These are phyloP conservation scores for Boletus reticuloceps DNA, from an alignment of 768 basidiomycete genomes.

Conservation along the genomic window DNA sequence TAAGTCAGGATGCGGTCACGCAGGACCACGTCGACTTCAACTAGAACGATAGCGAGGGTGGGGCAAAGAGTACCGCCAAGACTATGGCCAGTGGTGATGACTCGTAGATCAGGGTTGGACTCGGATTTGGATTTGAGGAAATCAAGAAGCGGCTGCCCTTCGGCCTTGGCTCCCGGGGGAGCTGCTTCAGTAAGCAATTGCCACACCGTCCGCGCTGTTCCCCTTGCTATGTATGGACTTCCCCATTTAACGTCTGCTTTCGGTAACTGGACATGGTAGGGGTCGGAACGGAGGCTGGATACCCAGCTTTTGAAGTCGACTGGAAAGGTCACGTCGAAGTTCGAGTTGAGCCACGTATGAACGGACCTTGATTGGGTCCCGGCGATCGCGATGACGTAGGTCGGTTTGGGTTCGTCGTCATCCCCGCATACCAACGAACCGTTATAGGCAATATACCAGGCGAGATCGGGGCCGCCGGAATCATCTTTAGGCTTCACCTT, in stretches of 20 bases:
- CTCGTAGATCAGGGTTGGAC: neutral
- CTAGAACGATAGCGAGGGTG: constrained; percentile 6
- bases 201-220: neutral
- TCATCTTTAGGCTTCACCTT: neutral
- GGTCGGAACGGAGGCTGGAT: neutral
- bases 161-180: neutral
- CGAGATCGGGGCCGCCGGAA: constrained; percentile 3
- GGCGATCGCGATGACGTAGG: constrained; percentile 13
- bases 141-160: neutral
- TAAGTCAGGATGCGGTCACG: constrained; percentile 2
- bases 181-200: constrained; percentile 1
- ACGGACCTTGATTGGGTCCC: constrained; percentile 1
- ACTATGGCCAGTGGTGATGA: constrained; percentile 13
- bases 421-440: neutral
- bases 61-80: constrained; percentile 11
- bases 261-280: neutral
- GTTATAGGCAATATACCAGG: constrained; percentile 11
- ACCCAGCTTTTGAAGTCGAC: constrained; percentile 9
- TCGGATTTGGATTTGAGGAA: neutral
- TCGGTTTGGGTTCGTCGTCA: neutral
- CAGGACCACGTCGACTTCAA: neutral
- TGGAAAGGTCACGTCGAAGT: constrained; percentile 3
- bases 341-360: constrained; percentile 2
- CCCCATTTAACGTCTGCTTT: neutral
- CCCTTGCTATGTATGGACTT: neutral